phyloP scores from a whole-genome alignment of 108 stramenopile genomes.

The Parietichytrium sp. region DNA sequence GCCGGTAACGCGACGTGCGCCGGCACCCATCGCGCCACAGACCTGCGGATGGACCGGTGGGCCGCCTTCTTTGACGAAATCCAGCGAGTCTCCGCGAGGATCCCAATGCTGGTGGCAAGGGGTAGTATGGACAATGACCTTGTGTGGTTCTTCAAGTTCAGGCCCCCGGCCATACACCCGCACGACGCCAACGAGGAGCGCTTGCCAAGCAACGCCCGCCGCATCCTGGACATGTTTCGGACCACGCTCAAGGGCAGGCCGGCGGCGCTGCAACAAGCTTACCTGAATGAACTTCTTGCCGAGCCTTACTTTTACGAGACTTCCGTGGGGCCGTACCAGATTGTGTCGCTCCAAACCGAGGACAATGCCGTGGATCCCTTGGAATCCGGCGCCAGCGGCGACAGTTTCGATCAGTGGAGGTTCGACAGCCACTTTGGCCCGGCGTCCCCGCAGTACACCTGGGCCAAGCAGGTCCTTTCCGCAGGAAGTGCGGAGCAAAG shows the following conservation, averaged over 20 bases:
- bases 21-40: background rate
- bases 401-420: background rate
- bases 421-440: background rate
- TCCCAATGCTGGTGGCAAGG: background rate
- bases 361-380: background rate
- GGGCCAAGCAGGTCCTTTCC: constrained; percentile 18
- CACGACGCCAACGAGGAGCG: no score
- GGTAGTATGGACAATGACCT: constrained; percentile 11
- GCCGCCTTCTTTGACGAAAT: background rate
- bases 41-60: background rate
- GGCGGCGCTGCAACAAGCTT: background rate
- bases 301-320: background rate
- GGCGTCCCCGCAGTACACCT: constrained; percentile 27
- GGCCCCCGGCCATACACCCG: no score
- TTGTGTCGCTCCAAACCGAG: background rate
- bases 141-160: background rate
- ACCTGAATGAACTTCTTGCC: constrained; percentile 6
- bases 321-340: background rate
- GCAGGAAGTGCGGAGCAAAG: no score
- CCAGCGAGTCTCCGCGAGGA: background rate
- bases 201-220: background rate
- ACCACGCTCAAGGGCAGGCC: background rate
- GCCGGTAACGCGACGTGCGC: background rate
- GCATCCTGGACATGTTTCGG: background rate
- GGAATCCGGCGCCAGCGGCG: background rate